Evolutionary conservation across 2,329 filamentous ascomycete species (phyloP), one percentile per base, ranked within the genome.

Genomic region (Phialocephala subalpina): DNA sequence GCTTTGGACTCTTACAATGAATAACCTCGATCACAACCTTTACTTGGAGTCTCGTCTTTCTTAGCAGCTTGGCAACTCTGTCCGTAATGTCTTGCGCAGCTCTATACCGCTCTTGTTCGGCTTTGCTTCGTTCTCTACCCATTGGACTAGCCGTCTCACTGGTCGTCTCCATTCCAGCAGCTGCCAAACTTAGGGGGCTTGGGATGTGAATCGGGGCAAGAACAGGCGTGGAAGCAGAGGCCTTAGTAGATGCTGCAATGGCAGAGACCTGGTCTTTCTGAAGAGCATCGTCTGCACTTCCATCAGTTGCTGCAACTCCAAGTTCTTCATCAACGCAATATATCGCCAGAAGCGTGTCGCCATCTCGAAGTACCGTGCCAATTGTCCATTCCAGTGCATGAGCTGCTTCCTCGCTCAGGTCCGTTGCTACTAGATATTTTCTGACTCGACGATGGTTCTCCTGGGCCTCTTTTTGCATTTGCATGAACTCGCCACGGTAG

Each of bases 341-440:
- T 55, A 98, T 93, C 2, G 93, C 94, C 68, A 97, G 89, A 40
- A 99, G 84, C 0, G 95, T 98, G 77, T 99, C 96, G 8, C 96
- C 96, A 73, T 98, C 94, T 58, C 96, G 88, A 35, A 99, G 83
- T 6, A 98, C 94, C 0, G 95, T 98, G 8, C 96, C 96, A 63
- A 99, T 94, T 0, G 95, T 96, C 96, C 96, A 99, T 78, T 99
- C 96, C 36, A 99, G 84, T 1, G 96, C 96, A 77, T 98, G 97
- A 7, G 93, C 92, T 4, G 95, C 94, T 80, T 99, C 96, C 42
- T 96, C 92, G 72, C 94, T 97, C 3, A 98, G 82, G 78, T 99
- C 96, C 0, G 93, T 97, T 2, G 96, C 95, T n/a, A 97, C 94
- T 18, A 99, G 82, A 76, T 98, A 99, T 74, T 96, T 97, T 61